phyloP scores from a whole-genome alignment of 2,329 filamentous ascomycete species.

The Pestalotiopsis sp. region DNA sequence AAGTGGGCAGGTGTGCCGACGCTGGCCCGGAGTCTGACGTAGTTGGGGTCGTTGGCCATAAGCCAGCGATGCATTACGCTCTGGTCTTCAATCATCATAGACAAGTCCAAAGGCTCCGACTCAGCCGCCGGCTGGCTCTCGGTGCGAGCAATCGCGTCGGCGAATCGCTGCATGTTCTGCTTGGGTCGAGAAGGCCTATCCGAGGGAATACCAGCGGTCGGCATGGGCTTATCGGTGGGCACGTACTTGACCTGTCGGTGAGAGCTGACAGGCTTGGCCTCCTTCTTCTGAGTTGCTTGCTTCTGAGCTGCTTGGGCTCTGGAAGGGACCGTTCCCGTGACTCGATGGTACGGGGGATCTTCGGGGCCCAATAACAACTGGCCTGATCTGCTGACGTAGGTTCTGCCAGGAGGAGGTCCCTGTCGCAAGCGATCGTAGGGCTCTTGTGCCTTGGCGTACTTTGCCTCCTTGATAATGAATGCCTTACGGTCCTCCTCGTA shows the following conservation, averaged over 20 bases:
- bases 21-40: too few relatives aligned
- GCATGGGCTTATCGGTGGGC: conserved; percentile 8
- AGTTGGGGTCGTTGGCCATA: too few relatives aligned
- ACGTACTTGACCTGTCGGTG: conserved; percentile 15
- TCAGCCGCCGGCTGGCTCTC: neutral
- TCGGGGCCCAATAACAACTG: neutral
- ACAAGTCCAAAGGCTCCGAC: too few relatives aligned
- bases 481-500: neutral
- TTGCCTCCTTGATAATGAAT: conserved; percentile 1
- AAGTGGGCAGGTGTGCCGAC: too few relatives aligned
- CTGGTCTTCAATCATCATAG: too few relatives aligned
- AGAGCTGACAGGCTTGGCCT: neutral
- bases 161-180: neutral
- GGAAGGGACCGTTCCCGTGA: conserved; percentile 9
- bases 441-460: neutral
- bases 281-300: conserved; percentile 9
- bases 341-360: neutral
- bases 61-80: too few relatives aligned
- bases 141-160: neutral
- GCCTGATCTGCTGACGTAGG: neutral
- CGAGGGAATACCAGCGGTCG: conserved; percentile 23
- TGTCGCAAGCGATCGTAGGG: neutral
- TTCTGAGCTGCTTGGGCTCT: conserved; percentile 15
- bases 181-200: conserved; percentile 19
- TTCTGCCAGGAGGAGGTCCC: neutral